Percentiles rank a stretch among this genome's conserved stretches.
Evolutionary conservation across 2,329 filamentous ascomycete genomes (phyloP).

Genomic region (Fonsecaea multimorphosa): DNA sequence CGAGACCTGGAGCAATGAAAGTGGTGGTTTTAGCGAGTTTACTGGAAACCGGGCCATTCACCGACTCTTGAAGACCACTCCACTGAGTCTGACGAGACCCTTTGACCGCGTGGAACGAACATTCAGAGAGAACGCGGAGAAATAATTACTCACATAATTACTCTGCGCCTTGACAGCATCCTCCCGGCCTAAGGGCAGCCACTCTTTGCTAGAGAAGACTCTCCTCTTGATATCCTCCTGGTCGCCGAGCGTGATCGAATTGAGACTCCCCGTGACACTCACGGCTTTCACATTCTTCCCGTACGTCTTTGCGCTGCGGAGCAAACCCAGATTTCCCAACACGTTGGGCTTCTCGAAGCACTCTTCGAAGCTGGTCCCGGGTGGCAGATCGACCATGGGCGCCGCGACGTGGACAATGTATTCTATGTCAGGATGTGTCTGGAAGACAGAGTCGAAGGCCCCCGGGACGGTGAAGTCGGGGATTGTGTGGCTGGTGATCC

Average conservation of each 20-base stretch:
- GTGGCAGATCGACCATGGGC: conserved; percentile 71
- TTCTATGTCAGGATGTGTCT: conserved; percentile 70
- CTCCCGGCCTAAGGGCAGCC: conserved; percentile 25
- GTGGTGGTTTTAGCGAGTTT: conserved; percentile 13
- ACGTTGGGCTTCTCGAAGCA: conserved; percentile 33
- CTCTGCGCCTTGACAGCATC: conserved; percentile 30
- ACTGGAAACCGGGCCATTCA: conserved; percentile 11
- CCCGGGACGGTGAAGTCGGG: conserved; percentile 71
- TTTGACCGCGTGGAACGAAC: background rate
- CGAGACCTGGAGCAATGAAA: conserved; percentile 36
- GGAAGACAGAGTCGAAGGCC: conserved; percentile 70
- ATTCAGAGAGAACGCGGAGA: too few species aligned
- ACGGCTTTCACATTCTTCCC: conserved; percentile 32
- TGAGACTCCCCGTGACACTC: conserved; percentile 32
- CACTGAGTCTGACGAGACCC: too few species aligned
- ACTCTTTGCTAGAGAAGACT: conserved; percentile 23
- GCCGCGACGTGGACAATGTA: conserved; percentile 75
- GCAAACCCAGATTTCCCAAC: conserved; percentile 26
- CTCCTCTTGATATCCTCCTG: conserved; percentile 32
- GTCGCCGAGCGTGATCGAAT: conserved; percentile 29
- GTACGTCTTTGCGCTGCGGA: conserved; percentile 22
- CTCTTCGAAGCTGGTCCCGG: conserved; percentile 26
- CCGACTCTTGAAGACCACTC: background rate
- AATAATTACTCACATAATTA: conserved; percentile 26
- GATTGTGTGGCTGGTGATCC: conserved; percentile 69